These are phyloP conservation scores for Alternaria sp. DNA, from an alignment of 2,329 filamentous ascomycete genomes.

Conservation along the genomic window DNA sequence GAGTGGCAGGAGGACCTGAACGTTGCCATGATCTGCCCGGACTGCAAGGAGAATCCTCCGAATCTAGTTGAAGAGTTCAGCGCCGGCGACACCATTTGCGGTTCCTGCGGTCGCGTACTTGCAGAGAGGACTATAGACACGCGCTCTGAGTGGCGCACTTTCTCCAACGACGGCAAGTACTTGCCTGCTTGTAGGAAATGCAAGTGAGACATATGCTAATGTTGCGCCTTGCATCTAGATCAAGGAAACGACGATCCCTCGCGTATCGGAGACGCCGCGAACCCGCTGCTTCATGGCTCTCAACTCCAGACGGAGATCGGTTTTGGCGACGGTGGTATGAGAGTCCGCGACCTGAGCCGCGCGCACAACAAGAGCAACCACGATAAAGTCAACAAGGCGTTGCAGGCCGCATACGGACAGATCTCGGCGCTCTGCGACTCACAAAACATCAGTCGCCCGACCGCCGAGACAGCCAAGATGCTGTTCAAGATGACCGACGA, in stretches of 20 bases:
- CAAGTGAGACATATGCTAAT: conserved; percentile 4
- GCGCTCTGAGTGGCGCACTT: conserved; percentile 97
- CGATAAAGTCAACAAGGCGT: conserved; percentile 83
- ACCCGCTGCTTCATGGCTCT: conserved; percentile 87
- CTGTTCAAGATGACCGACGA: conserved; percentile 96
- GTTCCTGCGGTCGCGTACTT: conserved; percentile 88
- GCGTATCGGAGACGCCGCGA: conserved; percentile 94
- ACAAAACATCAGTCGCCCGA: conserved; percentile 73
- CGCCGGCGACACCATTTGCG: conserved; percentile 91
- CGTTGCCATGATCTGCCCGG: conserved; percentile 82
- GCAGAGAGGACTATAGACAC: conserved; percentile 93
- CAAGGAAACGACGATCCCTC: conserved; percentile 96
- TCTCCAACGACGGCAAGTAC: conserved; percentile 80
- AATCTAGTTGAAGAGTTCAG: conserved; percentile 94
- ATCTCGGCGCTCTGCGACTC: conserved; percentile 85
- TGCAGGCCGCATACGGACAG: conserved; percentile 85
- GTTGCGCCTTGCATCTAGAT: conserved; percentile 51
- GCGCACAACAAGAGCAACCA: conserved; percentile 82
- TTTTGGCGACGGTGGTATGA: conserved; percentile 76
- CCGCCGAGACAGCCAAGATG: conserved; percentile 90
- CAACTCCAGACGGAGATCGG: conserved; percentile 90
- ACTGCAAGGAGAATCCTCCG: conserved; percentile 92
- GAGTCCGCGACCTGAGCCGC: conserved; percentile 78
- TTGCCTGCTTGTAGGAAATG: background rate
- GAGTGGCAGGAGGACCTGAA: conserved; percentile 86